Evolutionary conservation across 345 rosid species (phyloP), one percentile per base, ranked within the genome.

Genomic region (Psidium friedrichsthalianum): DNA sequence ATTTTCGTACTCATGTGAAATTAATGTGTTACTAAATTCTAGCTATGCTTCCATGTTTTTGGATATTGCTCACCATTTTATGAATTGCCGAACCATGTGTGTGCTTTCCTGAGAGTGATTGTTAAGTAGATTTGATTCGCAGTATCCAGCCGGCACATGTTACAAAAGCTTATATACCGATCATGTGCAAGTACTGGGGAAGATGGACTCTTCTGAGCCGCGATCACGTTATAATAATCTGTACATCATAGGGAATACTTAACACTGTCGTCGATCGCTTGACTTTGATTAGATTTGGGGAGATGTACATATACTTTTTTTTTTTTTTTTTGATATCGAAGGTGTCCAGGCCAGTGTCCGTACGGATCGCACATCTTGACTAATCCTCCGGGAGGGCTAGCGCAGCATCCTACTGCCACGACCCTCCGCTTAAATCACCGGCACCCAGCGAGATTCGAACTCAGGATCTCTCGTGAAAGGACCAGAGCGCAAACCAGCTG

Each of bases 181-280:
- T 18, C 78, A 5, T 32, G 20, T 8, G 18, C 47, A 18, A 32
- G 47, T 18, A 18, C 12, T 0, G 0, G 12, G 1, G 0, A 16
- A 69, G 36, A 36, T 16, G 78, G 78, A 69, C 24, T 29, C 76
- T 18, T 32, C 11, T 0, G 47, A 69, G 47, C 78, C 24, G 42
- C 8, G 13, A 44, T 32, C 78, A 20, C 0, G 25, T 36, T 36
- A 36, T 8, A 18, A 42, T 18, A 69, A 69, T 36, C 47, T 24
- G 24, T 0, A 2, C 1, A 36, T 69, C 36, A 18, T 8, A 9
- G 13, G 24, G 13, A 13, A 49, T 49, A 16, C 40, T 61, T 29
- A 29, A 61, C 74, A 61, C 42, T 61, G 0, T 6, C 3, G 13
- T 22, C 5, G 32, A n/a, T 58, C 4, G 69, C 74, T 59, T 59